phyloP scores from a whole-genome alignment of 2,329 filamentous ascomycete species.

The Leptographium galeiforme region DNA sequence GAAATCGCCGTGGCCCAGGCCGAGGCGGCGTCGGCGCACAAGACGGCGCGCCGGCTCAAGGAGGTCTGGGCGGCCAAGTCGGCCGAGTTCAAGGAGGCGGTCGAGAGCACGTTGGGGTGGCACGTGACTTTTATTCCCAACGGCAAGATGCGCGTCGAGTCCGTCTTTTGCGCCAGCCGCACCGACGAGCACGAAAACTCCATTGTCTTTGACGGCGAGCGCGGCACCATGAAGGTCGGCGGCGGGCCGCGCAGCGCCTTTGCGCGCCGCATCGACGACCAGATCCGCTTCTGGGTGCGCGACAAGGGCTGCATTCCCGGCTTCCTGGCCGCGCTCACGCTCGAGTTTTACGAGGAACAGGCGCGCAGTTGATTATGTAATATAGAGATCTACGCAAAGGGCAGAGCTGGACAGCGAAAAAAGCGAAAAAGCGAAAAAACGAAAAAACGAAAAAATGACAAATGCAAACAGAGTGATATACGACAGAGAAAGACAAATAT shows the following conservation, averaged over 20 bases:
- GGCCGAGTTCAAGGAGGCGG: slow-evolving; percentile 87
- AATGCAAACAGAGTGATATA: background rate
- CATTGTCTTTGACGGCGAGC: slow-evolving; percentile 81
- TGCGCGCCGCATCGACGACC: slow-evolving; percentile 67
- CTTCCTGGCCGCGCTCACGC: slow-evolving; percentile 76
- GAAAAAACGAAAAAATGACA: background rate
- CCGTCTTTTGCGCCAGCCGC: slow-evolving; percentile 62
- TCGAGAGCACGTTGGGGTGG: slow-evolving; percentile 85
- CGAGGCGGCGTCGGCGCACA: slow-evolving; percentile 61
- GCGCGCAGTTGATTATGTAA: slow-evolving; percentile 5
- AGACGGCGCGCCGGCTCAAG: slow-evolving; percentile 72
- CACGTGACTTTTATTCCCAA: slow-evolving; percentile 95
- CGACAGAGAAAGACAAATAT: background rate
- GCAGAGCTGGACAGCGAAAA: background rate
- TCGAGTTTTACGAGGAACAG: slow-evolving; percentile 81
- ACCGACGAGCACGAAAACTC: slow-evolving; percentile 59
- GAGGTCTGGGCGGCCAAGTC: slow-evolving; percentile 82
- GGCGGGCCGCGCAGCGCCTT: slow-evolving; percentile 81
- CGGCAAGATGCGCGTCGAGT: slow-evolving; percentile 84
- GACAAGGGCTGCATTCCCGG: slow-evolving; percentile 88
- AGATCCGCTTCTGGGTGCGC: slow-evolving; percentile 92
- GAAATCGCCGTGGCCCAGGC: slow-evolving; percentile 60
- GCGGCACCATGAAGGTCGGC: slow-evolving; percentile 94
- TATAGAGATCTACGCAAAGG: slow-evolving; percentile 1
- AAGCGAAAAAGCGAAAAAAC: too few species aligned